Evolutionary conservation across 768 basidiomycete genomes (phyloP).

Genomic region (Asterophora parasitica): DNA sequence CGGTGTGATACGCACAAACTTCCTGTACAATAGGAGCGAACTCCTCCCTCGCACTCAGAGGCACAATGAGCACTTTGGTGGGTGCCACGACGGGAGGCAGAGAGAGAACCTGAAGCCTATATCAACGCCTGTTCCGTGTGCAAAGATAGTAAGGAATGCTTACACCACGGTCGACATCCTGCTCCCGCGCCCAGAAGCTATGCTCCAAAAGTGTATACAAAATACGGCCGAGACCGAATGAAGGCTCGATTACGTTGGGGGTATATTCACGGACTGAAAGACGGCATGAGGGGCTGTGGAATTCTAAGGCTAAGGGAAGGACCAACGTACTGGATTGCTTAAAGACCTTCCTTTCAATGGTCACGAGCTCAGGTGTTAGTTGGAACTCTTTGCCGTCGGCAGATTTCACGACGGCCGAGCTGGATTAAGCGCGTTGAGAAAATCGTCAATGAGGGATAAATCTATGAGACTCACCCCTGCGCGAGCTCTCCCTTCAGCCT

Average conservation of each 20-base stretch:
- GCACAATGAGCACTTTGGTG: conserved; percentile 95
- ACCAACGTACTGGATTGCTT: conserved; percentile 83
- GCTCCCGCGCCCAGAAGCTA: conserved; percentile 91
- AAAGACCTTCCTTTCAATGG: conserved; percentile 77
- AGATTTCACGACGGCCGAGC: conserved; percentile 50
- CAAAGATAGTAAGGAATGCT: conserved; percentile 26
- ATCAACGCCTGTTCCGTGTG: neutral
- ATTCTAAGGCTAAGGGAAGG: neutral
- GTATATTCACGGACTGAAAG: conserved; percentile 84
- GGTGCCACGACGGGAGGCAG: conserved; percentile 88
- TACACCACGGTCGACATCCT: conserved; percentile 87
- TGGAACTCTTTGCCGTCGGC: conserved; percentile 64
- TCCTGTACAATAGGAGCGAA: conserved; percentile 81
- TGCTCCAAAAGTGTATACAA: conserved; percentile 93
- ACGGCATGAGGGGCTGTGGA: neutral
- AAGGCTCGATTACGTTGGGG: conserved; percentile 98
- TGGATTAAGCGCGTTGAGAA: conserved; percentile 20
- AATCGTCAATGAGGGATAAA: neutral
- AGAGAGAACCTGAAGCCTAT: conserved; percentile 66
- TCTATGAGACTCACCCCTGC: conserved; percentile 55
- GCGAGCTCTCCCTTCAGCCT: conserved; percentile 67
- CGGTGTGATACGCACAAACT: conserved; percentile 66
- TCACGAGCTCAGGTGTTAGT: conserved; percentile 68
- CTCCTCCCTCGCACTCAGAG: conserved; percentile 80
- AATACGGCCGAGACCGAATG: conserved; percentile 96